A percentile compares a stretch with the other conserved stretches of the same genome.
These are phyloP conservation scores for Populus euphratica DNA, from an alignment of 345 rosid species.

Conservation along the genomic window DNA sequence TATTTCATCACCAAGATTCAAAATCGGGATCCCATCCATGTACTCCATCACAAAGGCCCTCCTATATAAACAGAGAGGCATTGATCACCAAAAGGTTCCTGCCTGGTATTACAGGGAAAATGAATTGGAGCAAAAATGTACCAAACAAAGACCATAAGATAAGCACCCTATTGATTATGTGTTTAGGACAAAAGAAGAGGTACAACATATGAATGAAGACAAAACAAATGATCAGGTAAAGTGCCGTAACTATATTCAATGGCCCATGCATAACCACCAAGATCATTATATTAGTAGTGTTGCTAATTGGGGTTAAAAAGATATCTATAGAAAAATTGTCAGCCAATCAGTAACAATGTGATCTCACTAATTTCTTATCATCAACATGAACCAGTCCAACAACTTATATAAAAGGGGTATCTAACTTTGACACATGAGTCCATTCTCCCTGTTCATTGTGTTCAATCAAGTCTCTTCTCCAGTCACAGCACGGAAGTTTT, in stretches of 20 bases:
- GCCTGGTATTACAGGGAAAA: constrained; percentile 8
- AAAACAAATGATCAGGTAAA: not conserved
- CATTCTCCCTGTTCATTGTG: not conserved
- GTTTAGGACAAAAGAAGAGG: not conserved
- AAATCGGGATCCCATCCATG: constrained; percentile 85
- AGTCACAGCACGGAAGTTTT: not conserved
- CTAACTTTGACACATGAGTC: not conserved
- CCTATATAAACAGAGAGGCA: constrained; percentile 36
- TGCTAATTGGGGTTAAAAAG: not conserved
- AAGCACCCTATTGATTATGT: not conserved
- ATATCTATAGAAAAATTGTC: not conserved
- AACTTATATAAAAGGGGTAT: not conserved
- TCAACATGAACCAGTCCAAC: not conserved
- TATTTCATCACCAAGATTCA: constrained; percentile 84
- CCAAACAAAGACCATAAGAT: not conserved
- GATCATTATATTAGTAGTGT: not conserved
- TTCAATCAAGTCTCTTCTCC: constrained; percentile 1
- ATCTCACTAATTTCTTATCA: not conserved
- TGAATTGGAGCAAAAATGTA: not conserved
- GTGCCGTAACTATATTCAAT: not conserved
- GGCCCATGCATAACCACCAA: not conserved
- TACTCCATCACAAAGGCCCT: constrained; percentile 85
- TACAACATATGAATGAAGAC: not conserved
- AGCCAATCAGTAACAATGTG: not conserved
- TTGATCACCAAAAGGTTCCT: not conserved